A percentile compares a stretch with the other conserved stretches of the same genome.
phyloP scores from a whole-genome alignment of 1,139 yeast species.

The Kodamaea arcana region DNA sequence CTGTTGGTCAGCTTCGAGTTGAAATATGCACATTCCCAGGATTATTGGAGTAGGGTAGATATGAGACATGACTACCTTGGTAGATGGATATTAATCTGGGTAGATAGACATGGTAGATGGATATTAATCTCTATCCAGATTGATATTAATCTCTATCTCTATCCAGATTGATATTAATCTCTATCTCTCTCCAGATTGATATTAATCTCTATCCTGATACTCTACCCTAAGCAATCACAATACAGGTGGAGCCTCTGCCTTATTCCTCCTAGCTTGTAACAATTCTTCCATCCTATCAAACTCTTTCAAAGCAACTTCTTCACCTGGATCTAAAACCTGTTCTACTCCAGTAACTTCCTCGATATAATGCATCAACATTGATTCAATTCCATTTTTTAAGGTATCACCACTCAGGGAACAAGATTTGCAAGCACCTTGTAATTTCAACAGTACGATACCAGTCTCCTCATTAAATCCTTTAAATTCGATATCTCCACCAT shows the following conservation, averaged over 20 bases:
- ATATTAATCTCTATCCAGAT: too few species aligned
- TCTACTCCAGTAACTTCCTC: slow-evolving; percentile 77
- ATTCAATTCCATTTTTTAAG: slow-evolving; percentile 73
- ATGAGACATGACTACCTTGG: too few species aligned
- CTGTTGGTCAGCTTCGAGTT: too few species aligned
- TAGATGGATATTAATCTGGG: too few species aligned
- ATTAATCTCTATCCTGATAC: too few species aligned
- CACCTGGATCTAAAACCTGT: slow-evolving; percentile 54
- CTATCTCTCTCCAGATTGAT: too few species aligned
- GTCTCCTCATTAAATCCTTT: slow-evolving; percentile 63
- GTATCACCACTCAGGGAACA: slow-evolving; percentile 78
- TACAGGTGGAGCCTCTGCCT: slow-evolving; percentile 24
- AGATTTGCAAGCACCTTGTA: slow-evolving; percentile 80
- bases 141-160: too few species aligned
- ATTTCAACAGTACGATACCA: slow-evolving; percentile 68
- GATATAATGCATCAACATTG: slow-evolving; percentile 79
- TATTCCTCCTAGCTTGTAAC: slow-evolving; percentile 17
- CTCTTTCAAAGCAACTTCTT: slow-evolving; percentile 56
- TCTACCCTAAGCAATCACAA: too few species aligned
- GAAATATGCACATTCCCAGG: too few species aligned
- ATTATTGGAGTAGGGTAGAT: too few species aligned
- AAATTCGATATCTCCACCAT: slow-evolving; percentile 78
- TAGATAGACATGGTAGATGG: too few species aligned
- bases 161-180: too few species aligned
- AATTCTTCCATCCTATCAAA: slow-evolving; percentile 63